Evolutionary conservation across 2,329 filamentous ascomycete genomes (phyloP).

Genomic region (Alternaria triticina): DNA sequence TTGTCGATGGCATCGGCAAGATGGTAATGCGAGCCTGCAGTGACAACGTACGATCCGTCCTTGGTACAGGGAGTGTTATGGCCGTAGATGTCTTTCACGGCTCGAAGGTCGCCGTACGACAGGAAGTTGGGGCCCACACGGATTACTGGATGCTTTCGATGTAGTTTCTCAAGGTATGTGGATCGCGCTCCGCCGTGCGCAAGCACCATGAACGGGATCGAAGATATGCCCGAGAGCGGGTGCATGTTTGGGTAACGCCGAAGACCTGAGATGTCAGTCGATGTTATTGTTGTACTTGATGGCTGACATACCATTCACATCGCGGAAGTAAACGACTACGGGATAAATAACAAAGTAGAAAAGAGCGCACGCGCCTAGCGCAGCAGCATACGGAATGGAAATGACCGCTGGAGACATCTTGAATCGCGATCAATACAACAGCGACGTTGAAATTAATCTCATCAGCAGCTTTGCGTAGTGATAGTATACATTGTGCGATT

Average conservation of each 20-base stretch:
- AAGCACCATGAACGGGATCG: conserved; percentile 56
- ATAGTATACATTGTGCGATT: background rate
- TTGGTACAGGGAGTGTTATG: conserved; percentile 60
- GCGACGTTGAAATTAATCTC: background rate
- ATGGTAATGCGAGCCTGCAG: conserved; percentile 58
- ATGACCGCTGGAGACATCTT: conserved; percentile 22
- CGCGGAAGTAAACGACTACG: conserved; percentile 53
- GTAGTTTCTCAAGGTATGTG: conserved; percentile 51
- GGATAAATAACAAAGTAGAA: conserved; percentile 52
- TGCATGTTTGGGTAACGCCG: conserved; percentile 58
- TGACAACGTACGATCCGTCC: conserved; percentile 55
- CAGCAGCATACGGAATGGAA: conserved; percentile 32
- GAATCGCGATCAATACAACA: background rate
- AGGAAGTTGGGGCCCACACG: conserved; percentile 41
- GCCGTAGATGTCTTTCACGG: conserved; percentile 59
- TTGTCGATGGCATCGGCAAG: conserved; percentile 62
- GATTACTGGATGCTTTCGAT: conserved; percentile 56
- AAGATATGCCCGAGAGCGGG: conserved; percentile 55
- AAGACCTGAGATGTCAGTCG: conserved; percentile 36
- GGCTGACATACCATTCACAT: conserved; percentile 47
- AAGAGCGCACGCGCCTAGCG: conserved; percentile 30
- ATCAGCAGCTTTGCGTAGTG: background rate
- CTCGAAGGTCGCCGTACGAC: conserved; percentile 40
- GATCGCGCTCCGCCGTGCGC: conserved; percentile 55
- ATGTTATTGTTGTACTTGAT: background rate